These are phyloP conservation scores for Psidium friedrichsthalianum DNA, from an alignment of 345 rosid species.

Conservation along the genomic window DNA sequence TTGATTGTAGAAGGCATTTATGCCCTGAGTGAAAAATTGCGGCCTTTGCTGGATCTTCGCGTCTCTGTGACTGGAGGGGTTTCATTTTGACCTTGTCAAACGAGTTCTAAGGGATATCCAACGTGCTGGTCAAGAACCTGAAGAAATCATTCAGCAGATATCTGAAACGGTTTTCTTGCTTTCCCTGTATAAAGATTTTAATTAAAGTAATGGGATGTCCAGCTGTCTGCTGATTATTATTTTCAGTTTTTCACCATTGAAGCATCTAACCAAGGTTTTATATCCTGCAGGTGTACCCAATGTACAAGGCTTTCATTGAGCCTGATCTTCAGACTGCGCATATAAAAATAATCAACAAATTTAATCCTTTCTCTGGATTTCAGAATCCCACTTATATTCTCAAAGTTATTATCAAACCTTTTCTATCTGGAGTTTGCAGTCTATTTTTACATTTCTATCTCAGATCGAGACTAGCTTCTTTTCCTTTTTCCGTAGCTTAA, in stretches of 20 bases:
- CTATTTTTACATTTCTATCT: not conserved
- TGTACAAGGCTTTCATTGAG: constrained; percentile 99
- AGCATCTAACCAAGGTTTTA: not conserved
- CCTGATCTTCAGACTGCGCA: constrained; percentile 97
- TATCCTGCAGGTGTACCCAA: constrained; percentile 71
- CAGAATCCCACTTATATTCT: constrained; percentile 94
- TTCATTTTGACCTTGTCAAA: constrained; percentile 96
- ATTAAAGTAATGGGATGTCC: not conserved
- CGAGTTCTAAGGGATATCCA: constrained; percentile 94
- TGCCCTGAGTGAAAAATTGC: constrained; percentile 80
- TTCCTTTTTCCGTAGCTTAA: not conserved
- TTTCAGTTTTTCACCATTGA: not conserved
- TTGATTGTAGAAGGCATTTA: constrained; percentile 94
- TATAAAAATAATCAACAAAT: constrained; percentile 88
- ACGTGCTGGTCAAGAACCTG: constrained; percentile 98
- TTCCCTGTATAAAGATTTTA: constrained; percentile 1
- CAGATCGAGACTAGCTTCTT: not conserved
- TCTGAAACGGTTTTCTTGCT: constrained; percentile 73
- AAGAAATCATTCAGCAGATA: constrained; percentile 95
- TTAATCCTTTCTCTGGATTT: constrained; percentile 95
- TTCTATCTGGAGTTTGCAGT: not conserved
- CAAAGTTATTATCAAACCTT: constrained; percentile 36
- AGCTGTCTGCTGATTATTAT: not conserved
- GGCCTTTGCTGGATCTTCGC: constrained; percentile 89
- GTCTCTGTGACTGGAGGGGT: constrained; percentile 96